phyloP scores from a whole-genome alignment of 2,329 filamentous ascomycete species.

The Didymella arachidicola region DNA sequence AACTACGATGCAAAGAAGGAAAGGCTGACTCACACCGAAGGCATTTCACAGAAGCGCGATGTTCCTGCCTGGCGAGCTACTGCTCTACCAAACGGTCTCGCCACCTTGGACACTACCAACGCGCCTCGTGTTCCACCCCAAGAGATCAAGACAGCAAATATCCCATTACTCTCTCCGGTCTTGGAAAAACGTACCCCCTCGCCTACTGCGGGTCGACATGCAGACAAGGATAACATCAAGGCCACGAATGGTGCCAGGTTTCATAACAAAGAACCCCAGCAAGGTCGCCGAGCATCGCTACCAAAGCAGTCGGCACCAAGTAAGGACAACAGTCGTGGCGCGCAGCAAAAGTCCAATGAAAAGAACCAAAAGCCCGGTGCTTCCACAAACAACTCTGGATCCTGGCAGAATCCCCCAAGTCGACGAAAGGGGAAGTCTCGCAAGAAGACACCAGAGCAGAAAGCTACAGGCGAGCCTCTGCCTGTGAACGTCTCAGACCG shows the following conservation, averaged over 20 bases:
- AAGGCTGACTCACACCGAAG: slow-evolving; percentile 33
- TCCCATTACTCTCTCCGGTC: slow-evolving; percentile 71
- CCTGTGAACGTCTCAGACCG: slow-evolving; percentile 55
- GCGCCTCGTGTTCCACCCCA: slow-evolving; percentile 53
- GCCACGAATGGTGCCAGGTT: slow-evolving; percentile 39
- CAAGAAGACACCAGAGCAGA: slow-evolving; percentile 42
- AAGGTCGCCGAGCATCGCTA: slow-evolving; percentile 40
- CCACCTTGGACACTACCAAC: slow-evolving; percentile 52
- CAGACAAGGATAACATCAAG: slow-evolving; percentile 35
- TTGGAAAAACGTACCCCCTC: slow-evolving; percentile 77
- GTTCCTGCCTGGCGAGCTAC: slow-evolving; percentile 42
- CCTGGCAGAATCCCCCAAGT: slow-evolving; percentile 35
- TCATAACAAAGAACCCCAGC: slow-evolving; percentile 40
- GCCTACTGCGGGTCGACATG: slow-evolving; percentile 64
- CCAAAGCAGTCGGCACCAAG: slow-evolving; percentile 27
- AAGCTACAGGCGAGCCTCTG: slow-evolving; percentile 51
- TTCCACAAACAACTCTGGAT: slow-evolving; percentile 19
- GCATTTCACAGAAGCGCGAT: slow-evolving; percentile 42
- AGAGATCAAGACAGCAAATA: slow-evolving; percentile 50
- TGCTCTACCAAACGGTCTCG: slow-evolving; percentile 42
- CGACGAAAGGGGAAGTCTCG: slow-evolving; percentile 40
- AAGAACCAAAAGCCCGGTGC: slow-evolving; percentile 35
- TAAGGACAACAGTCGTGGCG: slow-evolving; percentile 37
- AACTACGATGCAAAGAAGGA: slow-evolving; percentile 38
- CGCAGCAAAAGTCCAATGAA: slow-evolving; percentile 39